Conservation (phyloP, 257 asterid genomes). For the Misopates orontium region DNA sequence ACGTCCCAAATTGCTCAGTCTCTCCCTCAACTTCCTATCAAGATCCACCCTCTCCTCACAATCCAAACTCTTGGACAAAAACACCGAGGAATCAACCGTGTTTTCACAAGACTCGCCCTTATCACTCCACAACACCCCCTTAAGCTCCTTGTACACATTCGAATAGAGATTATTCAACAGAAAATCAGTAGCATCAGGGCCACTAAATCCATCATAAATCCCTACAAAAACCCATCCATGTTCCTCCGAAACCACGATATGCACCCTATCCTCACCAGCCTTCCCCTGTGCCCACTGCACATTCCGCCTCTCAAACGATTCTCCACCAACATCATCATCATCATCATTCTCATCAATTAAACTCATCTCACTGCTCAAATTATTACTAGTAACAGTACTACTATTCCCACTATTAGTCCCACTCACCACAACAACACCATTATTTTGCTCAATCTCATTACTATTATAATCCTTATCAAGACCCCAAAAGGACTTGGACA, state of each 20-base stretch:
- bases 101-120: conserved; percentile 40
- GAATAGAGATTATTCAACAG: conserved; percentile 48
- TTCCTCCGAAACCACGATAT: conserved; percentile 61
- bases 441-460: conserved; percentile 34
- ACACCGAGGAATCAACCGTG: conserved; percentile 19
- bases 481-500: conserved; percentile 51
- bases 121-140: conserved; percentile 53
- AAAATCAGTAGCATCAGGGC: conserved; percentile 70
- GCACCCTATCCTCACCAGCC: conserved; percentile 68
- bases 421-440: conserved; percentile 29
- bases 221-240: conserved; percentile 65
- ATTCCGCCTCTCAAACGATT: conserved; percentile 47
- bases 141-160: conserved; percentile 53
- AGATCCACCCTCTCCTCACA: conserved; percentile 37
- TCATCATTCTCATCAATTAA: conserved; percentile 59
- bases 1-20: conserved; percentile 36
- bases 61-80: conserved; percentile 33
- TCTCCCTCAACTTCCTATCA: conserved; percentile 44
- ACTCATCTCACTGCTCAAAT: conserved; percentile 60
- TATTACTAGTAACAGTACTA: conserved; percentile 47
- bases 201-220: conserved; percentile 58
- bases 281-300: conserved; percentile 77
- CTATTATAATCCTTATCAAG: conserved; percentile 42
- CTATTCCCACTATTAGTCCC: conserved; percentile 44
- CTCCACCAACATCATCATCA: conserved; percentile 50